phyloP scores from a whole-genome alignment of 2,329 filamentous ascomycete species.

The Claviceps capensis region DNA sequence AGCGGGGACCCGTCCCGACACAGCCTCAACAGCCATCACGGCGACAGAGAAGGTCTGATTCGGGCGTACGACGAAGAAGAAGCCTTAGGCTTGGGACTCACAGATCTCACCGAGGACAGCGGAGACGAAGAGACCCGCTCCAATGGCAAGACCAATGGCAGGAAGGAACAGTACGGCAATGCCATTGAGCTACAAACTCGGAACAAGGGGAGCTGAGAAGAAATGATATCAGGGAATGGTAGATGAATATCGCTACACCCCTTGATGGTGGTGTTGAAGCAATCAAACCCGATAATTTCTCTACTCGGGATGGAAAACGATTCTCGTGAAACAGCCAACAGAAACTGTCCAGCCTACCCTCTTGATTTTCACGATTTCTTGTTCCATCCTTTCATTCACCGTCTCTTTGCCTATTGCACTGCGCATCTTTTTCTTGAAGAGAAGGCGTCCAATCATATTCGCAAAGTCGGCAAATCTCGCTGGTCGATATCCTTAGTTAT shows the following conservation, averaged over 20 bases:
- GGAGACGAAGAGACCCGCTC: constrained; percentile 42
- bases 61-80: constrained; percentile 81
- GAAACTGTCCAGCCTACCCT: no score
- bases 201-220: constrained; percentile 29
- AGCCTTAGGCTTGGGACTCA: constrained; percentile 57
- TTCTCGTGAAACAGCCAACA: no score
- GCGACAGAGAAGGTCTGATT: constrained; percentile 72
- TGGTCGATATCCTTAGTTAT: constrained; percentile 4
- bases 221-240: constrained; percentile 15
- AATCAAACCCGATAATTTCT: neutral
- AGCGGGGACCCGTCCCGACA: constrained; percentile 53
- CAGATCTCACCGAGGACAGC: constrained; percentile 65
- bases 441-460: neutral
- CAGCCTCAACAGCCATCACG: constrained; percentile 48
- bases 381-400: neutral
- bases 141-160: constrained; percentile 27
- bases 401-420: neutral
- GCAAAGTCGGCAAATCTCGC: constrained; percentile 4
- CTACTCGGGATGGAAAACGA: no score
- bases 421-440: constrained; percentile 4
- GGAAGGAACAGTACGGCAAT: constrained; percentile 25
- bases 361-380: neutral
- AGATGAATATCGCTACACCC: constrained; percentile 2
- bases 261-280: neutral
- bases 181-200: constrained; percentile 38